Percentiles rank a stretch among this genome's conserved stretches.
These are phyloP conservation scores for Cytospora paraplurivora DNA, from an alignment of 2,329 filamentous ascomycete species.

Conservation along the genomic window DNA sequence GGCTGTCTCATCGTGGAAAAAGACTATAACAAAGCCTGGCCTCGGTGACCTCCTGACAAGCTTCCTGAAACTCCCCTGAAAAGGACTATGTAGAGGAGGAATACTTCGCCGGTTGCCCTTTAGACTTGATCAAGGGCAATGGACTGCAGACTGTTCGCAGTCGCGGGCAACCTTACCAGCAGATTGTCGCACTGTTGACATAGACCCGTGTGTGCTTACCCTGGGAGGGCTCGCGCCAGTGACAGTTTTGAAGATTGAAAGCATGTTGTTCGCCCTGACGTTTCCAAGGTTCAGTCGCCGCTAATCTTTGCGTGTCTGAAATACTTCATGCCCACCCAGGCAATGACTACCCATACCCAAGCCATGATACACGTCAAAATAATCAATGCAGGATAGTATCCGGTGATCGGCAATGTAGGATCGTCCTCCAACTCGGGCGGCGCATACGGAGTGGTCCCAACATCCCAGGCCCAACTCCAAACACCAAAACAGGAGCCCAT, in stretches of 20 bases:
- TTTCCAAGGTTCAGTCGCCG: conserved; percentile 50
- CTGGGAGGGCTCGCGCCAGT: too few relatives aligned
- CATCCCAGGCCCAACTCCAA: conserved; percentile 99
- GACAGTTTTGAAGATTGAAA: neutral
- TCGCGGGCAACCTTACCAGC: neutral
- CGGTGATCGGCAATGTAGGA: conserved; percentile 89
- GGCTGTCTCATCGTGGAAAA: neutral
- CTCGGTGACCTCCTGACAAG: neutral
- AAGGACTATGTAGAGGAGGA: neutral
- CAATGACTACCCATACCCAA: conserved; percentile 97
- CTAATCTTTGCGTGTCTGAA: conserved; percentile 94
- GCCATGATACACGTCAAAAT: conserved; percentile 95
- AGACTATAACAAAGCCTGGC: neutral
- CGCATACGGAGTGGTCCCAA: conserved; percentile 92
- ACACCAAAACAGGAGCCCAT: conserved; percentile 95
- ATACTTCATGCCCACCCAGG: conserved; percentile 99
- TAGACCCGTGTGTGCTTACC: too few relatives aligned
- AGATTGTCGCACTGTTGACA: neutral
- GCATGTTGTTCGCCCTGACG: neutral
- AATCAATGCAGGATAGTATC: conserved; percentile 94
- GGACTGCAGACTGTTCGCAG: neutral
- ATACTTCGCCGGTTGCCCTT: neutral
- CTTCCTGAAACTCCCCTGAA: too few relatives aligned
- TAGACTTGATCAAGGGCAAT: neutral
- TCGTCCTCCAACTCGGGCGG: conserved; percentile 95